These are phyloP conservation scores for Oldenlandia corymbosa DNA, from an alignment of 257 asterid genomes.

Conservation along the genomic window DNA sequence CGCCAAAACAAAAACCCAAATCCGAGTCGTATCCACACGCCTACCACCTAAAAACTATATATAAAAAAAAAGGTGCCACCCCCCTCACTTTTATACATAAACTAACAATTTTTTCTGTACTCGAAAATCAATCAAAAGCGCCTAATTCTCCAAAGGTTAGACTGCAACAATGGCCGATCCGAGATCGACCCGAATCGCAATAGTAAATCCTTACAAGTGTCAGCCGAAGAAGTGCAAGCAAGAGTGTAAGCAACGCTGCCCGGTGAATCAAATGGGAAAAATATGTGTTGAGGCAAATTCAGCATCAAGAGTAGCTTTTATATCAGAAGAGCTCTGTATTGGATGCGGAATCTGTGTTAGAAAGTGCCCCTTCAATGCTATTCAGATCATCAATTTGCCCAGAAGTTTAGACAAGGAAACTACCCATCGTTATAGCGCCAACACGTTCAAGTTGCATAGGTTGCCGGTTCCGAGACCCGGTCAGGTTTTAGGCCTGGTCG, in stretches of 20 bases:
- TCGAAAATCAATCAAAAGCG: no score
- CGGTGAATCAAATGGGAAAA: slow-evolving; percentile 90
- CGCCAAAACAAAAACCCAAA: no score
- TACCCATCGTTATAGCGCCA: slow-evolving; percentile 98
- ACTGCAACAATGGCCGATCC: slow-evolving; percentile 92
- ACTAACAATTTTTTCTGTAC: no score
- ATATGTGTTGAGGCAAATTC: slow-evolving; percentile 87
- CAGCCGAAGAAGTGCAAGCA: slow-evolving; percentile 92
- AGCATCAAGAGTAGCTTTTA: slow-evolving; percentile 72
- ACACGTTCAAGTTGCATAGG: slow-evolving; percentile 92
- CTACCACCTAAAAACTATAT: no score
- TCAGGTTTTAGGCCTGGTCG: slow-evolving; percentile 99
- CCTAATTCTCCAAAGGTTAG: no score
- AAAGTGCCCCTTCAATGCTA: slow-evolving; percentile 98
- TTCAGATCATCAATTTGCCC: slow-evolving; percentile 89
- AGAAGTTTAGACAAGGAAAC: slow-evolving; percentile 93
- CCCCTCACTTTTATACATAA: no score
- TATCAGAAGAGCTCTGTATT: slow-evolving; percentile 95
- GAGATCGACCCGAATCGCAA: slow-evolving; percentile 89
- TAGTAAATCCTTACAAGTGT: slow-evolving; percentile 87
- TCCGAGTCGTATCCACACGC: no score
- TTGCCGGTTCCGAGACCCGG: slow-evolving; percentile 98
- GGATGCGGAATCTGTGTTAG: slow-evolving; percentile 98
- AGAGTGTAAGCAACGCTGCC: slow-evolving; percentile 94
- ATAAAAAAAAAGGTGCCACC: no score